Evolutionary conservation across 2,329 filamentous ascomycete genomes (phyloP).

Genomic region (Alternaria triticimaculans): DNA sequence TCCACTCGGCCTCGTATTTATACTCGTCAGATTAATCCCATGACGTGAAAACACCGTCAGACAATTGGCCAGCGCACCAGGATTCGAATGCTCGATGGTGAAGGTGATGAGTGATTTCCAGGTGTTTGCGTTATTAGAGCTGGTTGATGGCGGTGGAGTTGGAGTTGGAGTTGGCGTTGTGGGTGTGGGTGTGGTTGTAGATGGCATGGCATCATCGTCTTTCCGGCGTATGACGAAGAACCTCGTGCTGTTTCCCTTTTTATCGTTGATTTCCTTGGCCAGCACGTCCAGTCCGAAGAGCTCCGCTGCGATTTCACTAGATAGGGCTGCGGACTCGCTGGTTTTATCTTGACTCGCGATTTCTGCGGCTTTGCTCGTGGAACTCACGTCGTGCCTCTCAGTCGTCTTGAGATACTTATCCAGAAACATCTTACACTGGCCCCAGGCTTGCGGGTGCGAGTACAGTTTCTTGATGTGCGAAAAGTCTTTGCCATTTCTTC

Average conservation of each 20-base stretch:
- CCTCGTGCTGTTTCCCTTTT: constrained; percentile 76
- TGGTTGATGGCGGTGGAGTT: neutral
- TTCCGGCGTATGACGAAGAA: constrained; percentile 70
- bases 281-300: constrained; percentile 73
- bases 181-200: no score
- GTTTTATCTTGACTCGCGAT: constrained; percentile 68
- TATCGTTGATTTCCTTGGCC: constrained; percentile 73
- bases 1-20: constrained; percentile 83
- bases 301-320: constrained; percentile 74
- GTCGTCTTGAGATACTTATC: constrained; percentile 70
- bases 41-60: constrained; percentile 77
- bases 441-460: constrained; percentile 94
- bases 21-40: constrained; percentile 84
- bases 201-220: neutral
- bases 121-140: neutral
- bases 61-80: constrained; percentile 83
- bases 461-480: constrained; percentile 76
- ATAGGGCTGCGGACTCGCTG: constrained; percentile 76
- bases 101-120: constrained; percentile 80
- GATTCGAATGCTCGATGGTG: constrained; percentile 75
- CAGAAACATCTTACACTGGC: constrained; percentile 84
- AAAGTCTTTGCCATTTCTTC: constrained; percentile 49
- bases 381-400: constrained; percentile 84
- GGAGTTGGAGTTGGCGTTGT: no score
- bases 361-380: constrained; percentile 84